Conservation (phyloP, 179 eudicot species). For the Amaranthus tricolor region DNA sequence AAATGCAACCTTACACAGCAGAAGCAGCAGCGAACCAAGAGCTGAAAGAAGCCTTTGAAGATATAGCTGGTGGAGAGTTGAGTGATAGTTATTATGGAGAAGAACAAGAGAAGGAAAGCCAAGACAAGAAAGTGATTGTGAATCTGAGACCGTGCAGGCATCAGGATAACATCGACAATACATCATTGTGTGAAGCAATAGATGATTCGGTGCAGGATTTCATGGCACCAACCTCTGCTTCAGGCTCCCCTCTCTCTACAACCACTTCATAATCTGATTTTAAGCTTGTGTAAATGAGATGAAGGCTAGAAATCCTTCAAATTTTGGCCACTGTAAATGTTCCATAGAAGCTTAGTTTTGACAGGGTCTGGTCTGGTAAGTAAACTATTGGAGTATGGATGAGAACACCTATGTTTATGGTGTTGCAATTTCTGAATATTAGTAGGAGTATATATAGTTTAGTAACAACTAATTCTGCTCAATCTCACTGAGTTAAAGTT, state of each 20-base stretch:
- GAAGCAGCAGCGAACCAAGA: slow-evolving; percentile 22
- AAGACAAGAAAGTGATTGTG: slow-evolving; percentile 5
- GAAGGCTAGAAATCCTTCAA: slow-evolving; percentile 12
- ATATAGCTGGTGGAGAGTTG: slow-evolving; percentile 14
- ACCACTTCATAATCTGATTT: slow-evolving; percentile 25
- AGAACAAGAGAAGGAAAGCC: slow-evolving; percentile 10
- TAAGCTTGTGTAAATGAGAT: slow-evolving; percentile 18
- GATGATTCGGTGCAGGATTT: not conserved
- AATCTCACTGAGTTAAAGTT: not conserved
- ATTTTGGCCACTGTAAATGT: slow-evolving; percentile 24
- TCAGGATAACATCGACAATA: slow-evolving; percentile 1
- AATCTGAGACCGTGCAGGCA: slow-evolving; percentile 33
- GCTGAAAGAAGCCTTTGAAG: slow-evolving; percentile 15
- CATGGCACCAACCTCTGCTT: slow-evolving; percentile 16
- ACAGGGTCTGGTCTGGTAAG: not conserved
- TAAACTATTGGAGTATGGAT: not conserved
- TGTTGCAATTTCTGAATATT: not conserved
- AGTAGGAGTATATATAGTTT: not conserved
- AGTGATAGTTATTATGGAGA: slow-evolving; percentile 14
- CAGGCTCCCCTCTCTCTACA: slow-evolving; percentile 33
- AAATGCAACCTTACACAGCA: slow-evolving; percentile 8
- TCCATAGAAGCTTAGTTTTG: not conserved
- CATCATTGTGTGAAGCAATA: slow-evolving; percentile 4
- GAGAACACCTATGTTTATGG: not conserved
- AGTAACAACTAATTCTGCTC: not conserved